phyloP scores from a whole-genome alignment of 768 basidiomycete species.

The Hirschioporus abietinus region DNA sequence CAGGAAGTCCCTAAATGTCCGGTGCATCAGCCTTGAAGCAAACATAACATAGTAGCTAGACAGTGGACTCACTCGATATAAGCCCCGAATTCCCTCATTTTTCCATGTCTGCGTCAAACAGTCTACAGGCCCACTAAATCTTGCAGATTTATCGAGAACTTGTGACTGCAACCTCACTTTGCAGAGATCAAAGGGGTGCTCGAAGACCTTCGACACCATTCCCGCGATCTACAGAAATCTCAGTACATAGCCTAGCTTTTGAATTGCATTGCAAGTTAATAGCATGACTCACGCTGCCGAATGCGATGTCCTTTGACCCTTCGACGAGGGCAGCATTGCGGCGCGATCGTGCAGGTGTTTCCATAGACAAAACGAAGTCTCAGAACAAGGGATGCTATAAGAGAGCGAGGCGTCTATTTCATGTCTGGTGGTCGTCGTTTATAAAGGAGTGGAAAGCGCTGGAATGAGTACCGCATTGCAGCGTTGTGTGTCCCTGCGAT shows the following conservation, averaged over 20 bases:
- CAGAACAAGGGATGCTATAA: no score
- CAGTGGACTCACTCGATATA: neutral
- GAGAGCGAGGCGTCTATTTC: no score
- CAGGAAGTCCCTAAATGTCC: slow-evolving; percentile 72
- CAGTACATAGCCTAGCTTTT: slow-evolving; percentile 3
- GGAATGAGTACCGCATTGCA: no score
- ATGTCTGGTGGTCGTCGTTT: no score
- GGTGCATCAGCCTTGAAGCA: neutral
- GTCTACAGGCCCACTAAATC: slow-evolving; percentile 84
- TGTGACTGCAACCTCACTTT: slow-evolving; percentile 94
- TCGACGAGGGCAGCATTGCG: neutral
- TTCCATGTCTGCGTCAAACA: slow-evolving; percentile 78
- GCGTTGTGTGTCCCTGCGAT: no score
- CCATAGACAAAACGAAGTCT: no score
- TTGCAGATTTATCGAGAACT: slow-evolving; percentile 61
- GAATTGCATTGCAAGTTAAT: neutral
- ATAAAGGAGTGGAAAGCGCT: no score
- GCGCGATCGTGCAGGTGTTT: neutral
- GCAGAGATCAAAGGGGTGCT: slow-evolving; percentile 93
- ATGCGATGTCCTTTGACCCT: slow-evolving; percentile 43
- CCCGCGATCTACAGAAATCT: slow-evolving; percentile 59
- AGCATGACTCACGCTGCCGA: slow-evolving; percentile 48
- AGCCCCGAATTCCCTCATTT: slow-evolving; percentile 74
- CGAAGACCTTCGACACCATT: slow-evolving; percentile 82
- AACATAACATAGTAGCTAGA: neutral